These are phyloP conservation scores for Botrytis cinerea DNA, from an alignment of 2,329 filamentous ascomycete genomes.

Conservation along the genomic window DNA sequence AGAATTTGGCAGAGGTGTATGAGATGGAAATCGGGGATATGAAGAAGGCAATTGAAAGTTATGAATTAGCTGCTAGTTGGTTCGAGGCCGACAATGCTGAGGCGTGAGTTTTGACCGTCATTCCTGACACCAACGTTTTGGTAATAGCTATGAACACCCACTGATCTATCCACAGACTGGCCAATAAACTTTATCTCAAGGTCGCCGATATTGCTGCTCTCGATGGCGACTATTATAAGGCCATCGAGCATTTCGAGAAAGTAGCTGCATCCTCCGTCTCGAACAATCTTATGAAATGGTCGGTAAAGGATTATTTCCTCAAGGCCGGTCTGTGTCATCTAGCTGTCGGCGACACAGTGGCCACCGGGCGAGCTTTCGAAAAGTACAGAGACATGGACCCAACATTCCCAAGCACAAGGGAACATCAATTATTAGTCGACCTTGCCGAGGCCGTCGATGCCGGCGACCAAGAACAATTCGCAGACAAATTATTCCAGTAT, in stretches of 20 bases:
- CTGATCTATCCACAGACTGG: conserved; percentile 57
- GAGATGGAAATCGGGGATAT: conserved; percentile 79
- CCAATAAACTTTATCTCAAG: conserved; percentile 93
- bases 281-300: conserved; percentile 92
- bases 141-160: not conserved
- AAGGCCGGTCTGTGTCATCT: conserved; percentile 93
- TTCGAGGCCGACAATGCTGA: conserved; percentile 84
- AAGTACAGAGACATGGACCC: conserved; percentile 80
- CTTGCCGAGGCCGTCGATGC: conserved; percentile 73
- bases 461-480: conserved; percentile 79
- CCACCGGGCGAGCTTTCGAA: conserved; percentile 76
- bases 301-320: conserved; percentile 92
- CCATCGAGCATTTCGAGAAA: conserved; percentile 80
- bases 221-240: conserved; percentile 80
- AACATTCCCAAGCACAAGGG: conserved; percentile 73
- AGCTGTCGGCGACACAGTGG: conserved; percentile 71
- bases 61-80: conserved; percentile 84
- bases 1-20: conserved; percentile 82
- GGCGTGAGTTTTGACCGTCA: conserved; percentile 59
- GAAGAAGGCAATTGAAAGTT: conserved; percentile 77
- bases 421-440: conserved; percentile 79
- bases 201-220: conserved; percentile 84
- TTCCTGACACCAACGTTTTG: not conserved
- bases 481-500: conserved; percentile 83
- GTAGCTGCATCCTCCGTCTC: conserved; percentile 76